Evolutionary conservation across 352 stramenopile species (phyloP), one percentile per base, ranked within the genome.

Genomic region (Globisporangium heterothallicum): DNA sequence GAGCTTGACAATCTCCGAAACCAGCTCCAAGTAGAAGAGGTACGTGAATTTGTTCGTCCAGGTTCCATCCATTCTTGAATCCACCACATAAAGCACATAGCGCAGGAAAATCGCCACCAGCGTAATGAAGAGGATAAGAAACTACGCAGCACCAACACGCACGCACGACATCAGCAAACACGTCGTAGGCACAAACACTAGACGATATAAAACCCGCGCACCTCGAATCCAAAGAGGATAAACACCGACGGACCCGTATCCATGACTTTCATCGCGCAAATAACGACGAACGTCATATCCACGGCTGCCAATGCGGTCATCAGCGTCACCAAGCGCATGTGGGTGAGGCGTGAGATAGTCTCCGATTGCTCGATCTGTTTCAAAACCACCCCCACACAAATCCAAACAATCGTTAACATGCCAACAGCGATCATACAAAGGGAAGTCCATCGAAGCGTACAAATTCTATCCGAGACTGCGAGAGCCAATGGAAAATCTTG

Each of bases 201-300:
- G 30, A 8, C 30, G 6, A 36, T 9, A 36, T 36, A 8, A 16
- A 8, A 49, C 25, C 40, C 29, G 45, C 41, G 13, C 49, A 85
- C 74, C 68, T 99, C 97, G 64, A 99, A 99, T 40, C 84, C 93
- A 68, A 99, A 99, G 3, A 99, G 73, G 40, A 99, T 93, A 22
- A 94, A 86, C 13, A 98, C 95, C 0, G 82, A 94, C 0, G 94
- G 78, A 6, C 96, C 96, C 8, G 88, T 67, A 29, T 89, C 79
- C 55, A 80, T 62, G 22, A 96, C 72, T 43, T 82, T 77, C 35
- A 86, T 69, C 35, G 74, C 82, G 57, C 86, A 98, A 52, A 89
- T 70, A n/a, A 90, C 67, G 25, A 99, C 84, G 22, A 96, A 95
- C 0, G 76, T 65, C 40, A 88, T 68, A 58, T 99, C 96, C 0